A percentile compares a stretch with the other conserved stretches of the same genome.
Evolutionary conservation across 805 yeast species (phyloP).

Genomic region (Wickerhamiella dianesei): DNA sequence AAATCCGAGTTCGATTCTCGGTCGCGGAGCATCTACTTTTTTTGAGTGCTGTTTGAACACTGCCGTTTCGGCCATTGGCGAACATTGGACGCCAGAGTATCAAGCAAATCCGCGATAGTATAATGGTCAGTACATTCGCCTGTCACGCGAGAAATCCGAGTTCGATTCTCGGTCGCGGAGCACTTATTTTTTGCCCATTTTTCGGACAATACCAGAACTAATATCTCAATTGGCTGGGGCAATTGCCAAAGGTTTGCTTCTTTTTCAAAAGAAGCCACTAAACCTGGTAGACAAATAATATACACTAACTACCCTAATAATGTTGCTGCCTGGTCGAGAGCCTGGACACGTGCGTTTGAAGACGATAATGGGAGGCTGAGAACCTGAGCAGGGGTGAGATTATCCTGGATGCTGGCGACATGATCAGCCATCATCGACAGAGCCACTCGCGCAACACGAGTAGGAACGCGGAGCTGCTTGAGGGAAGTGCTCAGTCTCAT

Average conservation of each 20-base stretch:
- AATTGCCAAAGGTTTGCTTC: not conserved
- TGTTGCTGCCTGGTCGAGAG: constrained; percentile 12
- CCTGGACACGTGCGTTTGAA: constrained; percentile 10
- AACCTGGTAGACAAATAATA: not conserved
- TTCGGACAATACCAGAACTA: no score
- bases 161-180: constrained; percentile 4
- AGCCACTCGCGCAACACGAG: constrained; percentile 17
- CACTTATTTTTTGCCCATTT: constrained; percentile 1
- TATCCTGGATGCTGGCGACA: constrained; percentile 15
- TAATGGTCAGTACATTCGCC: constrained; percentile 3
- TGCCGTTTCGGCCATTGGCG: no score
- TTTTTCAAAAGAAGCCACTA: not conserved
- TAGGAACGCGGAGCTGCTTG: constrained; percentile 5
- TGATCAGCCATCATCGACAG: constrained; percentile 19
- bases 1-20: constrained; percentile 3
- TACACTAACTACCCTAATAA: not conserved
- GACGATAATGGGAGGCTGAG: constrained; percentile 14
- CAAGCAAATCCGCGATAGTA: constrained; percentile 1
- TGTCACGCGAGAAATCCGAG: constrained; percentile 3
- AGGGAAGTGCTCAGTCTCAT: constrained; percentile 1
- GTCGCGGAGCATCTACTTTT: constrained; percentile 2
- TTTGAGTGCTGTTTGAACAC: no score
- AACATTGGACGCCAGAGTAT: not conserved
- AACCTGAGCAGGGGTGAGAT: constrained; percentile 3
- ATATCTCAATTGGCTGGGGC: not conserved